Base-by-base conservation (phyloP, 305 asterid species). In the Fraxinus floribunda region DNA sequence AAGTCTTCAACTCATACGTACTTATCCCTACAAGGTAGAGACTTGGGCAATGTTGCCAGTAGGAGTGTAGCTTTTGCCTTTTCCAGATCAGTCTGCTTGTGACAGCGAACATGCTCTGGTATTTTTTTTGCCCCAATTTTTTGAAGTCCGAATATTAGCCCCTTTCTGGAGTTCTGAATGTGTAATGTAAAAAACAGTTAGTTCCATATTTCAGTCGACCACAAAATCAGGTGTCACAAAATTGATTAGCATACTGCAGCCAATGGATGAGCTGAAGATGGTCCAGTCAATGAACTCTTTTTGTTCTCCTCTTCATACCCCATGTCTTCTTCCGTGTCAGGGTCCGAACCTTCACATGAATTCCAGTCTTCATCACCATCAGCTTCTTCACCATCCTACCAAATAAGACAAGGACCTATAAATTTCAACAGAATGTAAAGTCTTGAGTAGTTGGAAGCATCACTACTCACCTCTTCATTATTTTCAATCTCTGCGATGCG, bases 21-120 rank as follows among this genome's bases (percentile, higher is more conserved):
- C 98, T 88, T 94, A 88, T 90, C 90, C 86, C 99, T 89, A 75
- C 99, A 93, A 68, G 98, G 97, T 49, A 92, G 92, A 89, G 95
- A 91, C 87, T 96, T 92, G 15, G 98, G 98, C 85, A 96, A 83
- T 16, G 97, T 91, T 78, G 97, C 99, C 83, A 96, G 93, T 81
- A 94, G 85, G 83, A 96, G 98, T 36, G 94, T 89, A 82, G 95
- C 90, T 87, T 96, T 96, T 85, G 98, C 99, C 89, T 89, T 92
- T 83, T 92, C 98, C 86, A 94, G 87, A 81, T 92, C 99, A 76
- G 97, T 93, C 89, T 93, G 94, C 90, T 92, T 94, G 90, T 87
- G 99, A 77, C 86, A 87, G 84, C 99, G 92, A 78, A 90, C 92
- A 77, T 94, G 97, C 83, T 90, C 97, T 36, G 99, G 99, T 85